Percentiles rank a stretch among this genome's conserved stretches.
Conservation (phyloP, 768 basidiomycete species). For the Amanita brunnescens region DNA sequence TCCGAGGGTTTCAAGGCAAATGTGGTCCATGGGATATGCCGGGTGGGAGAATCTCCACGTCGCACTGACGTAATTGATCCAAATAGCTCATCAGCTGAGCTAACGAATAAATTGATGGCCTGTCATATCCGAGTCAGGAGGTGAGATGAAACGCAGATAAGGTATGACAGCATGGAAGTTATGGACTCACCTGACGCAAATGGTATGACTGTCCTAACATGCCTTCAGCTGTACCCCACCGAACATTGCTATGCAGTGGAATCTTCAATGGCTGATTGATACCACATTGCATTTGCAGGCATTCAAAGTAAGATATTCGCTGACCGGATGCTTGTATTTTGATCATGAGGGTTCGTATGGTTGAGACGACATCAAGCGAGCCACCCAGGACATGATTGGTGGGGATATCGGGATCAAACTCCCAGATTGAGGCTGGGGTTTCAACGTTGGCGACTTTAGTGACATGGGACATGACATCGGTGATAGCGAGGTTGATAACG, state of each 20-base stretch:
- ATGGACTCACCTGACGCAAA: conserved; percentile 5
- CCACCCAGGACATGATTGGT: conserved; percentile 18
- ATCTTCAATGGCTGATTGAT: conserved; percentile 11
- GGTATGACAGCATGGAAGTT: too few species aligned
- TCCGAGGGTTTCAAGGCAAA: conserved; percentile 15
- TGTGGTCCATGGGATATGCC: conserved; percentile 19
- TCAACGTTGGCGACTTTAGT: conserved; percentile 20
- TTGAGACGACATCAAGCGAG: conserved; percentile 22
- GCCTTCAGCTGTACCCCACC: conserved; percentile 16
- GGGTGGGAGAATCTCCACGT: conserved; percentile 9
- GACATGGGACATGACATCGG: conserved; percentile 21
- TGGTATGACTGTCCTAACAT: conserved; percentile 14
- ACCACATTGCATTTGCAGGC: conserved; percentile 11
- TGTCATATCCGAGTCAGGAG: neutral
- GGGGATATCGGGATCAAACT: conserved; percentile 19
- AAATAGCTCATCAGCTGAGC: conserved; percentile 16
- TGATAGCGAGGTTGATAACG: conserved; percentile 18
- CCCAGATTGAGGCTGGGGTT: conserved; percentile 23
- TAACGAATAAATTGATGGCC: conserved; percentile 10
- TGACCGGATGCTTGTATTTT: conserved; percentile 16
- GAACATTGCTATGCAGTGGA: conserved; percentile 15
- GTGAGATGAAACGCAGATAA: neutral
- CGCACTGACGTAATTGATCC: conserved; percentile 21
- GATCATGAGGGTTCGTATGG: conserved; percentile 19
- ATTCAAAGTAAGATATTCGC: conserved; percentile 13